Percentiles rank a stretch among this genome's conserved stretches.
phyloP scores from a whole-genome alignment of 2,329 filamentous ascomycete genomes.

The Xylaria sp. region DNA sequence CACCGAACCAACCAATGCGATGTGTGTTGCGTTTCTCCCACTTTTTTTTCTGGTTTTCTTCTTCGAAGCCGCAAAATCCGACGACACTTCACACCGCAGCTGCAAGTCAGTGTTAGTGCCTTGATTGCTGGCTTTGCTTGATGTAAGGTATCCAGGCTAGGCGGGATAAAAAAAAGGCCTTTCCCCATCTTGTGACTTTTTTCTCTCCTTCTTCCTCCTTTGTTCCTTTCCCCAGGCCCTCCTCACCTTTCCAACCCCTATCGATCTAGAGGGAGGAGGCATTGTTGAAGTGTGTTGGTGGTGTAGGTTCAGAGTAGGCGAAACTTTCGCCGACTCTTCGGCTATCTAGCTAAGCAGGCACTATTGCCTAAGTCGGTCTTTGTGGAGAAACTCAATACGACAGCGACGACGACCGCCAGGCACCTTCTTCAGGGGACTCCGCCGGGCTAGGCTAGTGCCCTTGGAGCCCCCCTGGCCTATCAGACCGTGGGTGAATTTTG shows the following conservation, averaged over 20 bases:
- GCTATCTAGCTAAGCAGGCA: not conserved
- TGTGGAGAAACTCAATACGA: constrained; percentile 29
- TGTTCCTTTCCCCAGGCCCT: constrained; percentile 15
- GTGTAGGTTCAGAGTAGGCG: constrained; percentile 33
- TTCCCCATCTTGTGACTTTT: constrained; percentile 6
- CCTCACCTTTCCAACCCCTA: constrained; percentile 1
- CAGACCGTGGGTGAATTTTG: not conserved
- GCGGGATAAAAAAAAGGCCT: constrained; percentile 26
- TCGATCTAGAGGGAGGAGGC: not conserved
- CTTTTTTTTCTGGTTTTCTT: constrained; percentile 25
- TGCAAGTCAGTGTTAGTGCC: constrained; percentile 35
- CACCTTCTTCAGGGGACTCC: constrained; percentile 16
- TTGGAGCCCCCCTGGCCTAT: constrained; percentile 12
- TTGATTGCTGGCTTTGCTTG: constrained; percentile 29
- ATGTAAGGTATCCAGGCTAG: constrained; percentile 13
- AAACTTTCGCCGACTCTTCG: constrained; percentile 24
- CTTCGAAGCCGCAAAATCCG: constrained; percentile 33
- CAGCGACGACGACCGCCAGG: constrained; percentile 4
- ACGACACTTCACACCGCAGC: constrained; percentile 36
- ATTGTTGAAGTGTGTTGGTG: constrained; percentile 22
- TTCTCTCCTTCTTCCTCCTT: constrained; percentile 1
- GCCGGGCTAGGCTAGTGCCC: constrained; percentile 34
- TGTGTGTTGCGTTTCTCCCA: constrained; percentile 22
- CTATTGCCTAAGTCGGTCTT: constrained; percentile 2
- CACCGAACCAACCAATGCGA: constrained; percentile 30